These are phyloP conservation scores for Fomitopsis pulvina DNA, from an alignment of 768 basidiomycete genomes.

Conservation along the genomic window DNA sequence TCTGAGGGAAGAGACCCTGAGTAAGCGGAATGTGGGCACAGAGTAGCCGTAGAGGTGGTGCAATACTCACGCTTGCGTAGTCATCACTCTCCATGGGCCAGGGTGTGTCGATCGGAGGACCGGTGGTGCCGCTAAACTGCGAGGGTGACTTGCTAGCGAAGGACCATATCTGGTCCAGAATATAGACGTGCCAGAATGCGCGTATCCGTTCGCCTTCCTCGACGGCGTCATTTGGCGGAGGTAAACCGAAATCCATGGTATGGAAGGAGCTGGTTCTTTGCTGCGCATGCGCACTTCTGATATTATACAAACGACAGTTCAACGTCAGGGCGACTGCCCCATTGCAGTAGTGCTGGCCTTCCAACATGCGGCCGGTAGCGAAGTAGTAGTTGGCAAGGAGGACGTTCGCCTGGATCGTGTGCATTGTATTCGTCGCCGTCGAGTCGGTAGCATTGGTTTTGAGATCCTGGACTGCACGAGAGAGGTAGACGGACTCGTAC, in stretches of 20 bases:
- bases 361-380: conserved; percentile 20
- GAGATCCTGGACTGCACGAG: conserved; percentile 38
- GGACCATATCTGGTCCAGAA: conserved; percentile 20
- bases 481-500: conserved; percentile 34
- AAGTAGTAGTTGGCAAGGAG: conserved; percentile 26
- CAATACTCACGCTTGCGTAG: conserved; percentile 16
- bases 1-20: conserved; percentile 6
- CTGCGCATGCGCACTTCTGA: conserved; percentile 10
- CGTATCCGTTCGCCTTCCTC: conserved; percentile 19
- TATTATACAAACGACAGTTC: conserved; percentile 23
- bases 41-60: background rate
- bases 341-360: conserved; percentile 25
- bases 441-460: conserved; percentile 23
- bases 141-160: conserved; percentile 14
- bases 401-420: conserved; percentile 27
- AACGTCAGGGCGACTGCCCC: conserved; percentile 25
- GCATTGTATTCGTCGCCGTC: conserved; percentile 30
- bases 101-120: conserved; percentile 16
- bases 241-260: conserved; percentile 3
- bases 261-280: background rate
- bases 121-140: conserved; percentile 1
- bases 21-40: background rate
- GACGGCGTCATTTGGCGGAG: conserved; percentile 11
- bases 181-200: conserved; percentile 23
- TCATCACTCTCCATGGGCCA: conserved; percentile 19